Base-by-base conservation (phyloP, 768 basidiomycete species). In the Phanerodontia chrysosporium region DNA sequence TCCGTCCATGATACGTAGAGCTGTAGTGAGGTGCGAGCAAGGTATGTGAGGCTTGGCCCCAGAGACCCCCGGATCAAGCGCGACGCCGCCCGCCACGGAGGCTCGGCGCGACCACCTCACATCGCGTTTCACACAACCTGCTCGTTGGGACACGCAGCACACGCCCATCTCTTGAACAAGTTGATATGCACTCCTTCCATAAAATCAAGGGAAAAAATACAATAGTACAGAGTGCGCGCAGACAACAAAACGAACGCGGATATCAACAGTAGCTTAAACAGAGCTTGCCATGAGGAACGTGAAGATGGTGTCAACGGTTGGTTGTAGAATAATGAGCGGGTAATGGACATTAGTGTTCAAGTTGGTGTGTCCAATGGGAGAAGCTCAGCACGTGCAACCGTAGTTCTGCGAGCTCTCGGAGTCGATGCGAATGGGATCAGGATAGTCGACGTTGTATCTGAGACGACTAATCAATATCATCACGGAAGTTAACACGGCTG, bases 351-450 rank as follows among this genome's bases (percentile, higher is more conserved):
- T 57, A 60, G 53, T 60, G 51, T 57, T 57, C 39, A 54, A 27
- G n/a, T n/a, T 13, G 2, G 29, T 44, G 58, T 56, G 59, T 61
- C 63, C 58, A 58, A 14, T 27, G 22, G 25, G 36, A 53, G 51
- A 28, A 10, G 55, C 55, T 80, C 66, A 95, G 76, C 95, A 98
- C 70, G 84, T 94, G 82, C 95, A 98, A 58, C 89, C 90, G 70
- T 92, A 93, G 73, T 80, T 90, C 80, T 95, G 94, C 57, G 89
- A 86, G 70, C 82, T 89, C 76, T 97, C 94, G 58, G 90, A 85
- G 75, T 98, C 94, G 72, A 98, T 90, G 73, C 93, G 89, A 73
- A 99, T 98, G 16, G 96, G 96, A 74, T 99, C 96, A 28, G 96
- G 96, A 74, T 98, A 99, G 78, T 99, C 96, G 67, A 94, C 90